phyloP scores from a whole-genome alignment of 2,329 filamentous ascomycete genomes.

The Sordariomycetes sp. region DNA sequence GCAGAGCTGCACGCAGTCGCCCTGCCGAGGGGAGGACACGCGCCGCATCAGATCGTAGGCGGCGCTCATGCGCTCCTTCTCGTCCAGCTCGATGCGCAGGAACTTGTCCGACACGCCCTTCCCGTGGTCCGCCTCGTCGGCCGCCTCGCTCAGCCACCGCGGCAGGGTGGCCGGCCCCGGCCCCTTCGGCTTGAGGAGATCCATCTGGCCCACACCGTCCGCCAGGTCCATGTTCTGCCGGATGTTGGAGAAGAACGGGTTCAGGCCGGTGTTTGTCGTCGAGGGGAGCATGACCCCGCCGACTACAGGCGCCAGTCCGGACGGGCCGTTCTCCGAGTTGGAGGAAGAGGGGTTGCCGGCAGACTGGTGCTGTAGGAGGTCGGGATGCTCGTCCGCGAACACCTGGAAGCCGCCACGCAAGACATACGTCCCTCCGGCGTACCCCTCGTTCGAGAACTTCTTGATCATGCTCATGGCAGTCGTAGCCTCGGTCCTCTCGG shows the following conservation, averaged over 20 bases:
- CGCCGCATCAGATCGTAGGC: slow-evolving; percentile 46
- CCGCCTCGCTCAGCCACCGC: slow-evolving; percentile 63
- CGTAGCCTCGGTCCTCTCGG: slow-evolving; percentile 68
- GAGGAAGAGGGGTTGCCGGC: slow-evolving; percentile 26
- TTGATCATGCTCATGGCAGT: slow-evolving; percentile 80
- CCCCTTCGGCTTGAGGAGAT: slow-evolving; percentile 36
- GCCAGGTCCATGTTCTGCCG: slow-evolving; percentile 93
- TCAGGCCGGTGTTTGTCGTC: slow-evolving; percentile 50
- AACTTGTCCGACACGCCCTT: slow-evolving; percentile 77
- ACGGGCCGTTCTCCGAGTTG: slow-evolving; percentile 31
- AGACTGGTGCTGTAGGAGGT: slow-evolving; percentile 45
- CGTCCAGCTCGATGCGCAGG: slow-evolving; percentile 68
- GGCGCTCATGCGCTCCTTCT: slow-evolving; percentile 87
- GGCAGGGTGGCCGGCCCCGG: slow-evolving; percentile 49
- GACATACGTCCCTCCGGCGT: slow-evolving; percentile 61
- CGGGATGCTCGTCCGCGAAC: slow-evolving; percentile 58
- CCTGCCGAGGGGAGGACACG: slow-evolving; percentile 12
- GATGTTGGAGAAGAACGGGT: slow-evolving; percentile 94
- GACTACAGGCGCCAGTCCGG: slow-evolving; percentile 56
- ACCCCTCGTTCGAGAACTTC: slow-evolving; percentile 83
- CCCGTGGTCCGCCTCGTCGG: slow-evolving; percentile 59
- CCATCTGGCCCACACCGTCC: slow-evolving; percentile 79
- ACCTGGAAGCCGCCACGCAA: slow-evolving; percentile 72
- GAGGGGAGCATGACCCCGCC: slow-evolving; percentile 78
- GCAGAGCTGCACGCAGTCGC: slow-evolving; percentile 57